Percentiles rank a stretch among this genome's conserved stretches.
These are phyloP conservation scores for Naganishia cerealis DNA, from an alignment of 1,284 basidiomycete genomes.

Conservation along the genomic window DNA sequence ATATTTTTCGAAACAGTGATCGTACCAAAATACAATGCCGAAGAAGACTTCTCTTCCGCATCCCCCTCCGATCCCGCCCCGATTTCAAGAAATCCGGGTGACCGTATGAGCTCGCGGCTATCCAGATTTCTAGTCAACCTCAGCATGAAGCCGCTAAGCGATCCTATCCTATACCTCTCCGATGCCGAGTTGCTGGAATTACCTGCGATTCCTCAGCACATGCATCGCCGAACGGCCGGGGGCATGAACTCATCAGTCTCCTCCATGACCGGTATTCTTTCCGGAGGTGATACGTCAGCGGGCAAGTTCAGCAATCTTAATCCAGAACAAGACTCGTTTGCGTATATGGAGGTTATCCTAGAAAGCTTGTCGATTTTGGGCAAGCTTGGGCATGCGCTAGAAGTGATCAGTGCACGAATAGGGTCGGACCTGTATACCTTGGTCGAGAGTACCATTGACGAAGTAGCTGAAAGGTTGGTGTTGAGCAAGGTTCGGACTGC, in stretches of 20 bases:
- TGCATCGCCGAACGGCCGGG: conserved; percentile 30
- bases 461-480: conserved; percentile 77
- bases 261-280: conserved; percentile 14
- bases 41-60: conserved; percentile 54
- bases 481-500: neutral
- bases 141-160: conserved; percentile 69
- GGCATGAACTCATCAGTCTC: neutral
- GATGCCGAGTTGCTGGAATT: conserved; percentile 52
- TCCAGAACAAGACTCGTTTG: conserved; percentile 88
- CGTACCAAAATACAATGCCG: conserved; percentile 65
- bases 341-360: conserved; percentile 88
- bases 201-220: conserved; percentile 30
- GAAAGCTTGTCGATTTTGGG: conserved; percentile 90
- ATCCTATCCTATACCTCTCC: conserved; percentile 70
- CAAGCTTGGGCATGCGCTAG: conserved; percentile 79
- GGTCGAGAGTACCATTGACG: conserved; percentile 82
- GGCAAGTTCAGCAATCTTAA: conserved; percentile 55
- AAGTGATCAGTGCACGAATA: conserved; percentile 79
- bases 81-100: conserved; percentile 7
- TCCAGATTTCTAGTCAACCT: conserved; percentile 69
- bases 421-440: conserved; percentile 80
- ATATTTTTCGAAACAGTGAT: conserved; percentile 16
- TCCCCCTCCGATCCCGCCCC: neutral
- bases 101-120: conserved; percentile 41
- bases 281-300: neutral